These are phyloP conservation scores for Hypoxylon intermedium DNA, from an alignment of 495 filamentous ascomycete species.

Conservation along the genomic window DNA sequence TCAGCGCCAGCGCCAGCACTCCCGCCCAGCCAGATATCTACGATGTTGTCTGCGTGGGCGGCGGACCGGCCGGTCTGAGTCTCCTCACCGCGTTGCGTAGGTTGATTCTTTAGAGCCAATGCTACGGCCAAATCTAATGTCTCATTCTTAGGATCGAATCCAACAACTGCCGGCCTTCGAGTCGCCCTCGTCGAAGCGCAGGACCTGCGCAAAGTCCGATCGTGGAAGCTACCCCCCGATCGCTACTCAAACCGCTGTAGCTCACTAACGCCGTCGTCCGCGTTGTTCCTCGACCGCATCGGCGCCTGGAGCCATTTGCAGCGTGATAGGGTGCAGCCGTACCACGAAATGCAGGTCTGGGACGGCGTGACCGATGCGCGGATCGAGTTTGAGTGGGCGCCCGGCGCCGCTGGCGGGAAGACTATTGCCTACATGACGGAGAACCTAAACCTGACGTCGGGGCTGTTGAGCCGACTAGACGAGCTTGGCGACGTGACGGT, in stretches of 20 bases:
- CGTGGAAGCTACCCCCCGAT: slow-evolving; percentile 68
- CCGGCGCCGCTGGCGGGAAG: slow-evolving; percentile 51
- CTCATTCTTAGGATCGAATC: slow-evolving; percentile 62
- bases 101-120: slow-evolving; percentile 36
- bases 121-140: slow-evolving; percentile 17
- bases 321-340: slow-evolving; percentile 75
- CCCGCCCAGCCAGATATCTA: slow-evolving; percentile 68
- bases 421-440: slow-evolving; percentile 96
- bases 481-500: slow-evolving; percentile 71
- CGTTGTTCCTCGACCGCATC: slow-evolving; percentile 72
- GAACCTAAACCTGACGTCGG: slow-evolving; percentile 85
- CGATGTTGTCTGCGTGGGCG: slow-evolving; percentile 95
- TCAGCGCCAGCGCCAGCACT: slow-evolving; percentile 48
- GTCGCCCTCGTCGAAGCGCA: slow-evolving; percentile 91
- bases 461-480: slow-evolving; percentile 71
- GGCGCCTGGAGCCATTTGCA: slow-evolving; percentile 87
- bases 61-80: slow-evolving; percentile 93
- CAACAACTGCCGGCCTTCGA: slow-evolving; percentile 75
- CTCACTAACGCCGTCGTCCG: slow-evolving; percentile 87
- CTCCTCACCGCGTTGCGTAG: slow-evolving; percentile 85
- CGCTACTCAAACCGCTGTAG: slow-evolving; percentile 92
- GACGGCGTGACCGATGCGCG: slow-evolving; percentile 86
- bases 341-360: slow-evolving; percentile 96
- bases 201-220: slow-evolving; percentile 70
- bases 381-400: slow-evolving; percentile 85